These are phyloP conservation scores for Dictyostelium purpureum DNA, from an alignment of 78 protist species.

Conservation along the genomic window DNA sequence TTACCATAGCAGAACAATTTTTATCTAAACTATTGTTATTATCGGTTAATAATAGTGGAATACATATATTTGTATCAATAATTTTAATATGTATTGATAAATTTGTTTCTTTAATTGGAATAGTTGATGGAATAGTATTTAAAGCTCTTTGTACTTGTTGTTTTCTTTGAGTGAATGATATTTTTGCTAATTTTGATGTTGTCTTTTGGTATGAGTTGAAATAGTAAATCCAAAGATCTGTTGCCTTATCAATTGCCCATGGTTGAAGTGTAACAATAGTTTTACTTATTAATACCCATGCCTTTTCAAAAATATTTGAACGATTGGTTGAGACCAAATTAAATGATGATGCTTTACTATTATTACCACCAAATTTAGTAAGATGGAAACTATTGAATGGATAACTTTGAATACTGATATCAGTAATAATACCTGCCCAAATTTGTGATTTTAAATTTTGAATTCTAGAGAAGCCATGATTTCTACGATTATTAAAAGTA, in stretches of 20 bases:
- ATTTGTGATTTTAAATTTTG: constrained; percentile 51
- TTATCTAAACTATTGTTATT: neutral
- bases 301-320: constrained; percentile 27
- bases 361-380: neutral
- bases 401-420: constrained; percentile 34
- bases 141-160: constrained; percentile 33
- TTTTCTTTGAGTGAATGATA: neutral
- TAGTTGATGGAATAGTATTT: constrained; percentile 30
- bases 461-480: constrained; percentile 2
- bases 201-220: constrained; percentile 33
- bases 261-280: constrained; percentile 67
- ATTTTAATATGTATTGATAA: constrained; percentile 35
- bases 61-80: constrained; percentile 31
- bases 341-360: neutral
- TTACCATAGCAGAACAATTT: constrained; percentile 43
- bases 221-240: constrained; percentile 56
- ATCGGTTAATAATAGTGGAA: constrained; percentile 34
- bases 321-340: neutral
- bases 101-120: constrained; percentile 64
- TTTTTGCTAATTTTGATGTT: constrained; percentile 17
- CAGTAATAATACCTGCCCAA: constrained; percentile 72
- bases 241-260: constrained; percentile 77
- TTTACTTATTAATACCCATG: constrained; percentile 47
- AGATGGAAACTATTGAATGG: constrained; percentile 22
- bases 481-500: neutral